Percentiles rank a stretch among this genome's conserved stretches.
phyloP scores from a whole-genome alignment of 2,329 filamentous ascomycete genomes.

The Botrytis sinoallii region DNA sequence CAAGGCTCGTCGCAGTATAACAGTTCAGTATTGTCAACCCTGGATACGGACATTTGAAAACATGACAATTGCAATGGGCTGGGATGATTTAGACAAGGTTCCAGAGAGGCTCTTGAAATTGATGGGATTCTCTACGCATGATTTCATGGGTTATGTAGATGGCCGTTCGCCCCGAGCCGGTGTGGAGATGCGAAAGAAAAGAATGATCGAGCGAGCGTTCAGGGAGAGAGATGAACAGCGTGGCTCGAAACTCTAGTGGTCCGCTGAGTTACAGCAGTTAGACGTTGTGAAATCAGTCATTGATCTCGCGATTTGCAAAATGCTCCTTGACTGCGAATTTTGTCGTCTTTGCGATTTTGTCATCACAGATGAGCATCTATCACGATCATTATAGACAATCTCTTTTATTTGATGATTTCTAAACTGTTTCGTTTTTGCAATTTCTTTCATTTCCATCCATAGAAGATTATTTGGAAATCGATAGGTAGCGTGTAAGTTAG shows the following conservation, averaged over 20 bases:
- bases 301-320: neutral
- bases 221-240: slow-evolving; percentile 18
- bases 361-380: neutral
- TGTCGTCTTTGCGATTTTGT: neutral
- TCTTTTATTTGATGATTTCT: too few species aligned
- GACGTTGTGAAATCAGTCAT: neutral
- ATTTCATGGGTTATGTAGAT: slow-evolving; percentile 37
- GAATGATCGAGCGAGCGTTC: slow-evolving; percentile 33
- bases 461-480: too few species aligned
- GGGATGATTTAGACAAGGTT: slow-evolving; percentile 34
- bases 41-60: slow-evolving; percentile 43
- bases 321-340: neutral
- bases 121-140: slow-evolving; percentile 34
- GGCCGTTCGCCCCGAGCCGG: slow-evolving; percentile 31
- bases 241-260: slow-evolving; percentile 8
- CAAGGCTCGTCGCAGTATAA: slow-evolving; percentile 30
- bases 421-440: accelerated
- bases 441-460: neutral
- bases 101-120: slow-evolving; percentile 30
- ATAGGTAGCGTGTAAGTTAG: neutral
- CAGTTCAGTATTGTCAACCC: slow-evolving; percentile 36
- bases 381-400: neutral
- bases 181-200: slow-evolving; percentile 36
- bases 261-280: neutral
- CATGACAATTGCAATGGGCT: slow-evolving; percentile 39